Percentiles rank a stretch among this genome's conserved stretches.
Conservation (phyloP, 2,329 filamentous ascomycete species). For the Aspergillus novoparasiticus region DNA sequence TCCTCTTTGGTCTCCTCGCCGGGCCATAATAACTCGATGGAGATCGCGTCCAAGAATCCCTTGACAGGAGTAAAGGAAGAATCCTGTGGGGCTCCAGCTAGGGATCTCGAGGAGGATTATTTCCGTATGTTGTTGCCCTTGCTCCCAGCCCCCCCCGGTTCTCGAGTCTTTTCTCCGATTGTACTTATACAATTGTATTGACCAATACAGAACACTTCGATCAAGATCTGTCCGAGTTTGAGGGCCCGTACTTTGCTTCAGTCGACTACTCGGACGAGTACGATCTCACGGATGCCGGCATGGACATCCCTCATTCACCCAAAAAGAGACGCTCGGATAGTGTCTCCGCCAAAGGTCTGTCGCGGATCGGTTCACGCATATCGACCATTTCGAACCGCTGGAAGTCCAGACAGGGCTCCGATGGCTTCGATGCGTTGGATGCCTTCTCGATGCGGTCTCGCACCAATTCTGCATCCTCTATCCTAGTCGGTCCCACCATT, state of each 20-base stretch:
- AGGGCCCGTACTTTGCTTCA: conserved; percentile 33
- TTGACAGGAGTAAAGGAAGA: conserved; percentile 87
- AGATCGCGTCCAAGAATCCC: conserved; percentile 61
- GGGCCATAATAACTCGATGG: conserved; percentile 52
- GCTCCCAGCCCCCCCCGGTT: conserved; percentile 16
- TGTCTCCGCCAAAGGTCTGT: conserved; percentile 51
- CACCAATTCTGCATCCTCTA: conserved; percentile 46
- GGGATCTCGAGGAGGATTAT: conserved; percentile 61
- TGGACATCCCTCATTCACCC: conserved; percentile 58
- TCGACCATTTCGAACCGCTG: conserved; percentile 68
- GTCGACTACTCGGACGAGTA: conserved; percentile 38
- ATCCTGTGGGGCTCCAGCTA: conserved; percentile 66
- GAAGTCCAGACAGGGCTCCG: conserved; percentile 42
- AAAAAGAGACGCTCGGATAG: conserved; percentile 58
- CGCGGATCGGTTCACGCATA: conserved; percentile 69
- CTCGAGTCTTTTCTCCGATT: conserved; percentile 4
- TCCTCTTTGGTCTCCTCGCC: conserved; percentile 72
- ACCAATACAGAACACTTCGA: conserved; percentile 39
- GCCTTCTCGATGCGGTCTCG: conserved; percentile 40
- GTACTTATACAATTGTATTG: conserved; percentile 7
- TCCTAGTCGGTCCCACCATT: conserved; percentile 38
- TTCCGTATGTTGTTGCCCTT: conserved; percentile 64
- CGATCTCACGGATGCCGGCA: conserved; percentile 64
- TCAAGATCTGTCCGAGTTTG: conserved; percentile 30
- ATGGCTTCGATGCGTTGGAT: conserved; percentile 32